Evolutionary conservation across 306 rosid species (phyloP).

Genomic region (Castanea sativa): DNA sequence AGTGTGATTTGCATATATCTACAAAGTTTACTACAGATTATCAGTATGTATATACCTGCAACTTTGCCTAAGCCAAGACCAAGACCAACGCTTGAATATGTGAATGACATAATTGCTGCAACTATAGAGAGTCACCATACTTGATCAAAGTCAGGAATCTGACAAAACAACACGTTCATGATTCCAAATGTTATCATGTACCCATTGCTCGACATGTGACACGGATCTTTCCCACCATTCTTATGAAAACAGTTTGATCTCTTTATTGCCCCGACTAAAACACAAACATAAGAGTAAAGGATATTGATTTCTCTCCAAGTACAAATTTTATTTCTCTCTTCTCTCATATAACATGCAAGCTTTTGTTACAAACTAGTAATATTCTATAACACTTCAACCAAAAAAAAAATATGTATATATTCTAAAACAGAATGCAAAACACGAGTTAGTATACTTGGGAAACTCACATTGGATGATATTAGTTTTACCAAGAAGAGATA

Average conservation of each 20-base stretch:
- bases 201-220: constrained; percentile 75
- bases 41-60: constrained; percentile 39
- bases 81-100: constrained; percentile 58
- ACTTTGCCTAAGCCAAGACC: constrained; percentile 65
- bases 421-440: not conserved
- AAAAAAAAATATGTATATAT: too few relatives aligned
- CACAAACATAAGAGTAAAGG: not conserved
- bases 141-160: constrained; percentile 71
- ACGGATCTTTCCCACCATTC: constrained; percentile 73
- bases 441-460: not conserved
- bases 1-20: not conserved
- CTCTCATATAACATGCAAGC: not conserved
- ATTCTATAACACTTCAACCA: too few relatives aligned
- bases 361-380: not conserved
- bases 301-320: not conserved
- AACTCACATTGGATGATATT: constrained; percentile 43
- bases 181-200: constrained; percentile 72
- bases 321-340: too few relatives aligned
- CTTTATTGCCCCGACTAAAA: constrained; percentile 53
- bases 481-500: not conserved
- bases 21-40: not conserved
- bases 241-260: constrained; percentile 71
- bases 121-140: constrained; percentile 80
- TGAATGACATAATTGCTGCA: constrained; percentile 79
- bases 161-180: constrained; percentile 62